Evolutionary conservation across 306 rosid genomes (phyloP).

Genomic region (cucumber (Cucumis sativus)): DNA sequence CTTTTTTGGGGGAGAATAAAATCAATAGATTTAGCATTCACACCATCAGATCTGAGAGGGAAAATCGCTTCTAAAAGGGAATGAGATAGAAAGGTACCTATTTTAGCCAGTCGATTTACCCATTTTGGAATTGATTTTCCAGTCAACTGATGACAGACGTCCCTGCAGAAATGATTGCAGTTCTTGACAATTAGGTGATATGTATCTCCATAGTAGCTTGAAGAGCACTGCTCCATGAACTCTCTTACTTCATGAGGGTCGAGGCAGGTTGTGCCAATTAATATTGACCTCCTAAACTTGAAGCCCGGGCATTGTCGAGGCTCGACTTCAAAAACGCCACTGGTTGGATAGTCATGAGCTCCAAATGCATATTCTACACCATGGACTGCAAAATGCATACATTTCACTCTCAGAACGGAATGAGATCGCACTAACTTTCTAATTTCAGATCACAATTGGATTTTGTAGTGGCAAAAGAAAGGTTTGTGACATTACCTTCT

Average conservation of each 20-base stretch:
- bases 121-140: conserved; percentile 92
- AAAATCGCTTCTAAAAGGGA: background rate
- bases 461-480: background rate
- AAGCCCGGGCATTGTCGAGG: conserved; percentile 97
- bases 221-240: conserved; percentile 75
- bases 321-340: conserved; percentile 97
- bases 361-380: conserved; percentile 95
- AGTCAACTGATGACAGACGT: conserved; percentile 70
- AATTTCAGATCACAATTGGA: background rate
- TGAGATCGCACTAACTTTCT: background rate
- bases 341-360: conserved; percentile 89
- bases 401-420: conserved; percentile 15
- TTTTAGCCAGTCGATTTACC: conserved; percentile 88
- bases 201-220: conserved; percentile 71
- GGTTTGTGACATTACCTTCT: conserved; percentile 44
- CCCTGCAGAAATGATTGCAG: conserved; percentile 97
- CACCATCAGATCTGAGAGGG: background rate
- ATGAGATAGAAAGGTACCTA: conserved; percentile 49
- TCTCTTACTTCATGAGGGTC: conserved; percentile 73
- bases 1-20: no score
- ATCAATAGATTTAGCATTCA: background rate
- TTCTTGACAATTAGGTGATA: conserved; percentile 93
- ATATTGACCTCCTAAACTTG: conserved; percentile 82
- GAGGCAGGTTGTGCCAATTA: conserved; percentile 75
- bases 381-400: conserved; percentile 49